phyloP scores from a whole-genome alignment of 108 stramenopile genomes.

The Epipyxis sp. region DNA sequence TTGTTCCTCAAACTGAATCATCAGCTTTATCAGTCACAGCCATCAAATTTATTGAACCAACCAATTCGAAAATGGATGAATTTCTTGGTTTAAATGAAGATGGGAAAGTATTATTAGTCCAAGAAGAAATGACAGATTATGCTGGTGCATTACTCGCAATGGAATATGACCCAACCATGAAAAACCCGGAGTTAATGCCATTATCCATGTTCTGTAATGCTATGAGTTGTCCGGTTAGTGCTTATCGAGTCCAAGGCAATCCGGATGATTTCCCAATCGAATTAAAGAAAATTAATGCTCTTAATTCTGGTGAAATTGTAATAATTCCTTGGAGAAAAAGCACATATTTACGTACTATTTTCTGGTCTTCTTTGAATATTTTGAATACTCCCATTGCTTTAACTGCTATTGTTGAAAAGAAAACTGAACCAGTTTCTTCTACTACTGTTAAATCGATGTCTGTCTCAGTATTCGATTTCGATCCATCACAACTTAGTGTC shows the following conservation, averaged over 20 bases:
- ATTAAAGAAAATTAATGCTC: not conserved
- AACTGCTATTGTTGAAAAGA: not conserved
- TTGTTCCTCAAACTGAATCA: not conserved
- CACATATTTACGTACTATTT: not conserved
- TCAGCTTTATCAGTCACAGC: not conserved
- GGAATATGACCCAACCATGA: constrained; percentile 1
- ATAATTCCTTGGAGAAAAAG: not conserved
- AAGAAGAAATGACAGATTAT: constrained; percentile 12
- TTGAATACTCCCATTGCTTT: not conserved
- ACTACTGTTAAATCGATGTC: too few relatives aligned
- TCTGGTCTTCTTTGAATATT: not conserved
- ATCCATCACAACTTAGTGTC: too few relatives aligned
- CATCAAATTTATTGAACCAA: not conserved
- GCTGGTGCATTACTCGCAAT: not conserved
- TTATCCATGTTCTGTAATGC: not conserved
- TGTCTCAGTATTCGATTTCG: too few relatives aligned
- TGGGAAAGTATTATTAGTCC: not conserved
- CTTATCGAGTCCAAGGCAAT: constrained; percentile 7
- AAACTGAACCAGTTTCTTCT: too few relatives aligned
- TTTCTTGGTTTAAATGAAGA: not conserved
- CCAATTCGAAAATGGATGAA: not conserved
- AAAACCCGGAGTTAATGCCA: not conserved
- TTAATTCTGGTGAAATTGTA: not conserved
- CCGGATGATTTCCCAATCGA: constrained; percentile 10
- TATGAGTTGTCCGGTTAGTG: not conserved